phyloP scores from a whole-genome alignment of 768 basidiomycete genomes.

The Lenzites betulinus region DNA sequence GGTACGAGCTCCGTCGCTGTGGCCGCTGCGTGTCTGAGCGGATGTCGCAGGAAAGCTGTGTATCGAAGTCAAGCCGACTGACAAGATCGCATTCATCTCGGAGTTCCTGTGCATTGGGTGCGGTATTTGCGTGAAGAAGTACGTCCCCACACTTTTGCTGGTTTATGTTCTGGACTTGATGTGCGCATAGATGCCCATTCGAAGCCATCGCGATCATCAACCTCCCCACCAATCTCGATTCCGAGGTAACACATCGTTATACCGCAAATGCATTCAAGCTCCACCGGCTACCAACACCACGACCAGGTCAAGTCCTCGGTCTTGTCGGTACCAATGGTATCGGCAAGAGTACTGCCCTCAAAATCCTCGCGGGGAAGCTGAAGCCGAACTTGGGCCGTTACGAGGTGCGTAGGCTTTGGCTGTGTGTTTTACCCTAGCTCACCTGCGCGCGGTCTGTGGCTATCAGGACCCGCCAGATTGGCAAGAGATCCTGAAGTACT shows the following conservation, averaged over 20 bases:
- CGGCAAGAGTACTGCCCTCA: conserved; percentile 97
- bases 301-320: conserved; percentile 98
- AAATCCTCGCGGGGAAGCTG: conserved; percentile 94
- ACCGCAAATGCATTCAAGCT: conserved; percentile 99
- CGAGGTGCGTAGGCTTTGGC: conserved; percentile 58
- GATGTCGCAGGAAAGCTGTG: conserved; percentile 80
- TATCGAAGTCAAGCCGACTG: conserved; percentile 94
- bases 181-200: conserved; percentile 81
- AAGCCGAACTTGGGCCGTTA: conserved; percentile 98
- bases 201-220: conserved; percentile 99
- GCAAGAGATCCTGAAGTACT: conserved; percentile 98
- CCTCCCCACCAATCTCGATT: conserved; percentile 93
- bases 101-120: conserved; percentile 99
- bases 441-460: not conserved
- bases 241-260: conserved; percentile 97
- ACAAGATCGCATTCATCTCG: conserved; percentile 99
- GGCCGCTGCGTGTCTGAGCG: not conserved
- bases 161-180: not conserved
- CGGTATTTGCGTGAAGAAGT: conserved; percentile 99
- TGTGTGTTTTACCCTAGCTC: not conserved
- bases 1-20: conserved; percentile 46
- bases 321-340: conserved; percentile 99
- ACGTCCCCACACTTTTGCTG: conserved; percentile 33
- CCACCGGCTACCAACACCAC: conserved; percentile 94
- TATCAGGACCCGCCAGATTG: conserved; percentile 94